Evolutionary conservation across 805 yeast species (phyloP), one percentile per base, ranked within the genome.

Genomic region (Kurtzmaniella cleridarum): DNA sequence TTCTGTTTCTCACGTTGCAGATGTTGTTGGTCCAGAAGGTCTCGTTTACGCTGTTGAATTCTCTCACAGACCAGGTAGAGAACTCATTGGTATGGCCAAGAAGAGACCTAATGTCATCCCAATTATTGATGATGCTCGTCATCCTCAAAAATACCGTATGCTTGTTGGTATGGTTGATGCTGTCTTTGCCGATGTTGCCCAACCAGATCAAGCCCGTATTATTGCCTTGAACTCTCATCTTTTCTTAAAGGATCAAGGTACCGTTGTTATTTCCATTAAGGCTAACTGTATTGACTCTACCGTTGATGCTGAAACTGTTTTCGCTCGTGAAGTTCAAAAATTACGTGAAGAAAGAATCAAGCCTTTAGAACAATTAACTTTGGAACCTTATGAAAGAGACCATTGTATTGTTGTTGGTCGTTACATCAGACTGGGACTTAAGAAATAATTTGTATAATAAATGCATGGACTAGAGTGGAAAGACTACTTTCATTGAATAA

Each of bases 221-320:
- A 91, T 93, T 66, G 98, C 98, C 39, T 81, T 93, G 65, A 93
- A 93, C 80, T 83, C 98, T 42, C 98, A 93, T 71, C 76, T 91
- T 79, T 93, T 93, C 84, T 79, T 93, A 65, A 93, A 93, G 71
- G 97, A 93, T 69, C 89, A 84, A 71, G 98, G 98, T 72, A 95
- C 96, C 64, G 98, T 93, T 52, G 93, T 93, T 50, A 93, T 93
- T 62, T 91, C 98, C 59, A 93, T 93, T 73, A 93, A 93, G 81
- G 98, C 98, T 58, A 93, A 93, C 89, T 93, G 98, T 88, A 93
- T 93, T 67, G 98, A 93, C 73, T 93, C 98, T 35, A 93, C 98
- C 45, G 98, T 91, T 43, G 98, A 90, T 66, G 98, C 98, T 51
- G 98, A 93, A 78, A 90, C 97, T 45, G 98, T 93, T 49, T 93